Conservation (phyloP, 257 asterid genomes). For the Plantago major region DNA sequence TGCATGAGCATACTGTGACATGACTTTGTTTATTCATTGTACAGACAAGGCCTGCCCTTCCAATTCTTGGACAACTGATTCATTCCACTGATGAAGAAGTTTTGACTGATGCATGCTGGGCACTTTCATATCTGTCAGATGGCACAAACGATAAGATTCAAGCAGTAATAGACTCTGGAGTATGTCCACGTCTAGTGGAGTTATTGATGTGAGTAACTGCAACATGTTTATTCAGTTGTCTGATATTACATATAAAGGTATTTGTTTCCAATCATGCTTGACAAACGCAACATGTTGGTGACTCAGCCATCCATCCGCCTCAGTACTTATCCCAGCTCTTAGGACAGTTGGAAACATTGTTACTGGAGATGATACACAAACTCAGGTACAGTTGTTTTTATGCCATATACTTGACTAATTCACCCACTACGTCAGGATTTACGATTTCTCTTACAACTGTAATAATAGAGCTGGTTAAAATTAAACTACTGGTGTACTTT, state of each 20-base stretch:
- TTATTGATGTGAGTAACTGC: slow-evolving; percentile 56
- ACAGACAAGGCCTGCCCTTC: slow-evolving; percentile 86
- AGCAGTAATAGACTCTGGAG: slow-evolving; percentile 89
- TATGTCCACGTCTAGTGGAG: slow-evolving; percentile 74
- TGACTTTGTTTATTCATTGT: slow-evolving; percentile 20
- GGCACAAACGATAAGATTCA: slow-evolving; percentile 85
- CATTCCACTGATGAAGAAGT: slow-evolving; percentile 88
- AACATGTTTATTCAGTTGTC: not conserved
- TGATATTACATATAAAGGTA: not conserved
- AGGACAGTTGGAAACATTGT: slow-evolving; percentile 92
- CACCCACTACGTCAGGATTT: not conserved
- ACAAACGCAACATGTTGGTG: slow-evolving; percentile 12
- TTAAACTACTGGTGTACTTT: too few relatives aligned
- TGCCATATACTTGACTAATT: not conserved
- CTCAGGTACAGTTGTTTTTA: slow-evolving; percentile 51
- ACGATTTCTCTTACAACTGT: not conserved
- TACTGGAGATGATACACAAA: slow-evolving; percentile 90
- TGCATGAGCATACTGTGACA: not conserved
- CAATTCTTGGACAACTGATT: slow-evolving; percentile 65
- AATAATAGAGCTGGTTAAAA: too few relatives aligned
- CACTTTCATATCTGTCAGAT: slow-evolving; percentile 88
- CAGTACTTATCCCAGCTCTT: slow-evolving; percentile 88
- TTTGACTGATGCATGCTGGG: slow-evolving; percentile 91
- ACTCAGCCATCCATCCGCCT: slow-evolving; percentile 75
- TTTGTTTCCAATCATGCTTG: slow-evolving; percentile 2